Percentiles rank a stretch among this genome's conserved stretches.
phyloP scores from a whole-genome alignment of 345 rosid genomes.

The Salix viminalis region DNA sequence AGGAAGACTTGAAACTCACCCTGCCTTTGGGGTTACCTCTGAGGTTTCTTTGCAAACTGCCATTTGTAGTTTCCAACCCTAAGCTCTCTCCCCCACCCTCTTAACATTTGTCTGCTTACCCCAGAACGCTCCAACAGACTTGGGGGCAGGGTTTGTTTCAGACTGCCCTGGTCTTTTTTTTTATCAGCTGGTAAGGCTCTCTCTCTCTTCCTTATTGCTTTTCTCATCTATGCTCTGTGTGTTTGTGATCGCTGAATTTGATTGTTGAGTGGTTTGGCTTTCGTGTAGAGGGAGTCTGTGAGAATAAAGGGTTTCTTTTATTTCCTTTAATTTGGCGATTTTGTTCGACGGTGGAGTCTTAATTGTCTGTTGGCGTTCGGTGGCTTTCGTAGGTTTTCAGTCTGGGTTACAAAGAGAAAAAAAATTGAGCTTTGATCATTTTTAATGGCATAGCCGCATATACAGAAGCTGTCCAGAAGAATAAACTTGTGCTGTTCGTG shows the following conservation, averaged over 20 bases:
- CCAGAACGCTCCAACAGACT: slow-evolving; percentile 3
- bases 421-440: background rate
- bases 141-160: background rate
- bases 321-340: slow-evolving; percentile 3
- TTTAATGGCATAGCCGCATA: background rate
- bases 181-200: slow-evolving; percentile 9
- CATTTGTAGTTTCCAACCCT: slow-evolving; percentile 3
- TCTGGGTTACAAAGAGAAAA: background rate
- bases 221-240: background rate
- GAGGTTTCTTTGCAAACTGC: slow-evolving; percentile 4
- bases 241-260: background rate
- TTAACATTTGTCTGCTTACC: background rate
- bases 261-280: slow-evolving; percentile 1
- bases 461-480: background rate
- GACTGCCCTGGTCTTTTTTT: background rate
- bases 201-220: background rate
- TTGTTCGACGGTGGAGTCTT: background rate
- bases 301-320: slow-evolving; percentile 1
- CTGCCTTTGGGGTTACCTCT: slow-evolving; percentile 2
- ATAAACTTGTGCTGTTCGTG: background rate
- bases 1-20: background rate
- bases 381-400: background rate
- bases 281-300: background rate
- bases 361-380: background rate
- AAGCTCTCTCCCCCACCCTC: background rate